Evolutionary conservation across 441 rosid species (phyloP), one percentile per base, ranked within the genome.

Genomic region (Eutrema salsugineum): DNA sequence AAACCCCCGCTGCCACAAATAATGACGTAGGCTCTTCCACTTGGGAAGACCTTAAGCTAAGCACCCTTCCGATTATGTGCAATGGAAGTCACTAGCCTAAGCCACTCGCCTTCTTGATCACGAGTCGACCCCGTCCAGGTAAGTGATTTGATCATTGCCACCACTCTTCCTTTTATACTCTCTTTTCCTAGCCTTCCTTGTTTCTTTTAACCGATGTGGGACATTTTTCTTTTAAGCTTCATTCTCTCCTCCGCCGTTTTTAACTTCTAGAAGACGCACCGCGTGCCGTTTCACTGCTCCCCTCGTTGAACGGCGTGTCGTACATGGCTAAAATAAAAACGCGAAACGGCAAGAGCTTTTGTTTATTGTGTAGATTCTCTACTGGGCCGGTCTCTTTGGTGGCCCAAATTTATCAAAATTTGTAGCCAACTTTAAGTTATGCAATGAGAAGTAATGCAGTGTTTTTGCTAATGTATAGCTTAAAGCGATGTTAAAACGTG

Each of bases 1-100:
- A 83, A 77, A 87, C 78, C 93, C 88, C 93, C 85, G 0, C 87
- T 77, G 47, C 65, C 86, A 86, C 86, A 87, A 87, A 89, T 85
- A 82, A 81, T 82, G 91, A 89, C 89, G 84, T 68, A 43, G 69
- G 72, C 80, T 79, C 89, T 69, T 61, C 78, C 78, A 43, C 81
- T 8, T 69, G 70, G 75, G 76, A 66, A 78, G 78, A 78, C 76
- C 78, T 78, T 78, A 73, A 0, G 68, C 76, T 46, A 43, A 65
- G 77, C 71, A 39, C 71, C 77, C 78, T 35, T 66, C 78, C 72
- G n/a, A n/a, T 2, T 0, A 7, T 24, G 71, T 66, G 72, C 63
- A 74, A 67, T 74, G 78, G 78, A 67, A 39, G 78, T 67, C 63
- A 74, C 73, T 67, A 74, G 78, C 78, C 73, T 74, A 74, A 57